Evolutionary conservation across 1,284 basidiomycete species (phyloP).

Genomic region (Entoloma clypeatum): DNA sequence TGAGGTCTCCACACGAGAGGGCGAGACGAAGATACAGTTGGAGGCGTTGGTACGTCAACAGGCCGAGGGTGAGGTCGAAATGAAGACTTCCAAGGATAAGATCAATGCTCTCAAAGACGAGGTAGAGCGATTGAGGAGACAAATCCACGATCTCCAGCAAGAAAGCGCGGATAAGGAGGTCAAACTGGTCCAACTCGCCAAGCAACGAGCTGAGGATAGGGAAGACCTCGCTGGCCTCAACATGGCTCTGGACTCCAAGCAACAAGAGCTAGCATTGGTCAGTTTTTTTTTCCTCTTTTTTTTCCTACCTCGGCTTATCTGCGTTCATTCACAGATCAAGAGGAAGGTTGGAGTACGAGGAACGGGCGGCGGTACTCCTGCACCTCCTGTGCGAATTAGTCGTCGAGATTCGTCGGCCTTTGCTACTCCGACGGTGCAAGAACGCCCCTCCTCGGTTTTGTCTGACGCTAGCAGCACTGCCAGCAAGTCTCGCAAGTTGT

Average conservation of each 20-base stretch:
- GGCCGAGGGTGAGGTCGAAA: slow-evolving; percentile 49
- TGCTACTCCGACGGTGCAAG: slow-evolving; percentile 40
- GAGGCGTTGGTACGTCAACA: slow-evolving; percentile 49
- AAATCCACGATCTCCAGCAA: slow-evolving; percentile 69
- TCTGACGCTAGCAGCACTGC: slow-evolving; percentile 45
- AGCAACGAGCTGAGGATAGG: slow-evolving; percentile 63
- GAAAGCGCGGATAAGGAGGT: slow-evolving; percentile 83
- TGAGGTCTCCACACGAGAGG: slow-evolving; percentile 45
- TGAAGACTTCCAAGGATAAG: slow-evolving; percentile 44
- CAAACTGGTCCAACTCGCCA: slow-evolving; percentile 68
- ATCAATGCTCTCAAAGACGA: slow-evolving; percentile 55
- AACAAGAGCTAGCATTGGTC: slow-evolving; percentile 85
- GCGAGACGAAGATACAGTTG: slow-evolving; percentile 42
- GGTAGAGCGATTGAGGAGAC: slow-evolving; percentile 56
- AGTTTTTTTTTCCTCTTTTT: slow-evolving; percentile 30
- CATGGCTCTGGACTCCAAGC: slow-evolving; percentile 84
- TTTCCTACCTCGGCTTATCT: background rate
- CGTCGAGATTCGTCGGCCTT: slow-evolving; percentile 55
- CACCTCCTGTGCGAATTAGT: slow-evolving; percentile 34
- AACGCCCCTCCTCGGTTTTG: slow-evolving; percentile 51
- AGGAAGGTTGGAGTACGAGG: slow-evolving; percentile 60
- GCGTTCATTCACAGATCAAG: slow-evolving; percentile 55
- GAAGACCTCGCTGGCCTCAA: slow-evolving; percentile 80
- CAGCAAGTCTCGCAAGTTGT: slow-evolving; percentile 27
- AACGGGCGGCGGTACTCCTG: slow-evolving; percentile 59